Conservation (phyloP, 2,329 filamentous ascomycete species). For the Fusarium illudens region DNA sequence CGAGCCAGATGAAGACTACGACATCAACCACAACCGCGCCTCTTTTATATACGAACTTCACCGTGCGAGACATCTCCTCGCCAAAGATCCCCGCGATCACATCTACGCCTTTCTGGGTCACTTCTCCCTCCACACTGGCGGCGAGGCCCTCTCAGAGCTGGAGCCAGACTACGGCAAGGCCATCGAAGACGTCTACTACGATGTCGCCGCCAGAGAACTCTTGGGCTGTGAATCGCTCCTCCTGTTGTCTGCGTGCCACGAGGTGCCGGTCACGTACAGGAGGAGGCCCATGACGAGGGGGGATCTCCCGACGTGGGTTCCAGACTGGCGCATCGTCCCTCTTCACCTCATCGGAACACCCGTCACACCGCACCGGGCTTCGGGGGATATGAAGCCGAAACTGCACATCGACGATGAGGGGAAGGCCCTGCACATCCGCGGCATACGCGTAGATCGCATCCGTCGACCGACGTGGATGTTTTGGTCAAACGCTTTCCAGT, state of each 20-base stretch:
- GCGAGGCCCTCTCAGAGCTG: conserved; percentile 36
- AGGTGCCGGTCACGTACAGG: conserved; percentile 17
- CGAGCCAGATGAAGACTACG: conserved; percentile 42
- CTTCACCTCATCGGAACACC: conserved; percentile 47
- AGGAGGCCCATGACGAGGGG: conserved; percentile 6
- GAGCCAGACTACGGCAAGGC: conserved; percentile 43
- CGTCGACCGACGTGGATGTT: conserved; percentile 42
- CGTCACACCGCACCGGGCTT: conserved; percentile 44
- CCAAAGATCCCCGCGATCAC: conserved; percentile 47
- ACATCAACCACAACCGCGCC: conserved; percentile 44
- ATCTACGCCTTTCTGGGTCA: conserved; percentile 50
- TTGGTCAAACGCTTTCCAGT: conserved; percentile 45
- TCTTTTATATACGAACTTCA: conserved; percentile 50
- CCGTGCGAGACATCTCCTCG: conserved; percentile 45
- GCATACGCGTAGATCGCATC: conserved; percentile 42
- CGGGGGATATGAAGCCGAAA: conserved; percentile 38
- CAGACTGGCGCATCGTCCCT: conserved; percentile 48
- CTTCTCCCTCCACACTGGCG: conserved; percentile 42
- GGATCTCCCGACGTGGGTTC: conserved; percentile 49
- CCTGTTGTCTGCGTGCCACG: conserved; percentile 44
- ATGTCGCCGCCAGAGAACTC: conserved; percentile 45
- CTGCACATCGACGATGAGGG: conserved; percentile 40
- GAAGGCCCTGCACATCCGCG: conserved; percentile 40
- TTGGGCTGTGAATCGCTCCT: conserved; percentile 42
- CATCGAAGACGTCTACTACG: conserved; percentile 46